Conservation (phyloP, 345 rosid genomes). For the Trapa bicornis region DNA sequence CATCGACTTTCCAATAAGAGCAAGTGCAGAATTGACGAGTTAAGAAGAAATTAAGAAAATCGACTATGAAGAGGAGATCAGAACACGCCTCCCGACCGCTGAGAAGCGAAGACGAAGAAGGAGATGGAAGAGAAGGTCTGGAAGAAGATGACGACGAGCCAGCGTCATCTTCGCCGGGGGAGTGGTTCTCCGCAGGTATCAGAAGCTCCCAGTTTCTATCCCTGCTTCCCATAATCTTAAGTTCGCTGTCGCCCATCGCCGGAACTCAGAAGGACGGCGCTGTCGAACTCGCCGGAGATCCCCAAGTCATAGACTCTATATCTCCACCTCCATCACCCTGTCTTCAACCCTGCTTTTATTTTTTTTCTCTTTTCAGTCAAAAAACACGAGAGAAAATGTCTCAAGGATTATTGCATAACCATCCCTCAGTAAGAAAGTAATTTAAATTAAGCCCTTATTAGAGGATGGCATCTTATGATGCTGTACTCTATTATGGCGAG, state of each 20-base stretch:
- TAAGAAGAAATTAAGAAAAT: background rate
- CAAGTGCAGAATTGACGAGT: background rate
- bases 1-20: background rate
- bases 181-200: background rate
- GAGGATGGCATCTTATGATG: too few relatives aligned
- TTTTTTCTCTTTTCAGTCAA: background rate
- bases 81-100: conserved; percentile 5
- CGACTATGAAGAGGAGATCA: background rate
- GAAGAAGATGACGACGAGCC: conserved; percentile 1
- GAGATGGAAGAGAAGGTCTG: conserved; percentile 1
- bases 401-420: background rate
- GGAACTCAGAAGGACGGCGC: background rate
- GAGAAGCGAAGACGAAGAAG: conserved; percentile 3
- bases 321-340: background rate
- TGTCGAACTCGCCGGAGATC: conserved; percentile 2
- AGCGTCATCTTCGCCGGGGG: conserved; percentile 1
- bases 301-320: background rate
- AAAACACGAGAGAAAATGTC: background rate
- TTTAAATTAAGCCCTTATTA: background rate
- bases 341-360: background rate
- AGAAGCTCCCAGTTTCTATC: conserved; percentile 1
- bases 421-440: background rate
- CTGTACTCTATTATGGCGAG: too few relatives aligned
- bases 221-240: background rate
- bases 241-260: conserved; percentile 3